Percentiles rank a stretch among this genome's conserved stretches.
These are phyloP conservation scores for Leishmania gerbilli DNA, from an alignment of 208 protist genomes.

Conservation along the genomic window DNA sequence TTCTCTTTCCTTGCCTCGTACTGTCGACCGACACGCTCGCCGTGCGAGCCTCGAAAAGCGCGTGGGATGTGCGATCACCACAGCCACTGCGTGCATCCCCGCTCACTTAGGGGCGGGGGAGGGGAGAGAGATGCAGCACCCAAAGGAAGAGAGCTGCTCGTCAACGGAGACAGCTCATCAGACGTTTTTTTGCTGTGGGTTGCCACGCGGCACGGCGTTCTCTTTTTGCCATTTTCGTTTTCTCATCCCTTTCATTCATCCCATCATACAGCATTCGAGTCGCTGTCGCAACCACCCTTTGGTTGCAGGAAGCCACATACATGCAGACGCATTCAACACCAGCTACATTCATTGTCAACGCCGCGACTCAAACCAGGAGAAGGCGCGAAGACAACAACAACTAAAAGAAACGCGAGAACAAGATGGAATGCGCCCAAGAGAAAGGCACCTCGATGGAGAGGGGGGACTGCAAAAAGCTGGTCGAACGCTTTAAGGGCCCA, in stretches of 20 bases:
- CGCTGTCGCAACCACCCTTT: too few species aligned
- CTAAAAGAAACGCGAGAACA: not conserved
- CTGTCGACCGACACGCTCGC: not conserved
- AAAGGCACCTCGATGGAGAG: not conserved
- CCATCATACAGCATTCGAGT: not conserved
- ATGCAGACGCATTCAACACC: not conserved
- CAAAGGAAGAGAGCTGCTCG: not conserved
- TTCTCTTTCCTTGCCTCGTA: not conserved
- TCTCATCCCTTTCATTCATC: not conserved
- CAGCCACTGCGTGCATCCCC: not conserved
- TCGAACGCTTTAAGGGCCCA: not conserved
- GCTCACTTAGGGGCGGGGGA: not conserved
- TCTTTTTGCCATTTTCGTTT: not conserved
- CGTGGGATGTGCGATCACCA: not conserved
- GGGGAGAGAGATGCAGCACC: not conserved
- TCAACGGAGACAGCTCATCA: not conserved
- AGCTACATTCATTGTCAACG: not conserved
- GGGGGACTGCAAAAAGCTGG: not conserved
- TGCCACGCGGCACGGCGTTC: not conserved
- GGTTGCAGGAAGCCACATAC: not conserved
- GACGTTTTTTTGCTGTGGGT: too few species aligned
- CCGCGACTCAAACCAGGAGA: not conserved
- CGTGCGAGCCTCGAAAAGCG: not conserved
- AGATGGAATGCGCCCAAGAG: not conserved
- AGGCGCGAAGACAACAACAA: not conserved